phyloP scores from a whole-genome alignment of 1,284 basidiomycete species.

The Cryptococcus floricola region DNA sequence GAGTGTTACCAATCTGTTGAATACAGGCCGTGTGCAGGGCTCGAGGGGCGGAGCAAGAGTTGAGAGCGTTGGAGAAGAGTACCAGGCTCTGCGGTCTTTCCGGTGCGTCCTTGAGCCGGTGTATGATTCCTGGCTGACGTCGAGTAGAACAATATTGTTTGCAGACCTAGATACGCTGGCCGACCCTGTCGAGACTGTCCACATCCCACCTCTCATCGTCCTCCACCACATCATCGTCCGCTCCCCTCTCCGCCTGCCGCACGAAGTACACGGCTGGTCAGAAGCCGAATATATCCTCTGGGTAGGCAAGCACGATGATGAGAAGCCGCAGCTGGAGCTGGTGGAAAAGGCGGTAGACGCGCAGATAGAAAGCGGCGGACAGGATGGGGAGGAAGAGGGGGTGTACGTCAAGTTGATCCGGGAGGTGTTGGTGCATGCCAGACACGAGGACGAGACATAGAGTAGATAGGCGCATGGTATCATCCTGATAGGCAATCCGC shows the following conservation, averaged over 20 bases:
- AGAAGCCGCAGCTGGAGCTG: conserved; percentile 34
- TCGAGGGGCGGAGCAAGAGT: conserved; percentile 61
- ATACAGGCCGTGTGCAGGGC: conserved; percentile 52
- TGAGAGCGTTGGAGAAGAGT: conserved; percentile 72
- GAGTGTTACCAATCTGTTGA: conserved; percentile 71
- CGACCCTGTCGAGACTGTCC: conserved; percentile 60
- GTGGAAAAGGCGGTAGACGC: conserved; percentile 42
- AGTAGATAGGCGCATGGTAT: no score
- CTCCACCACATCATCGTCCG: conserved; percentile 89
- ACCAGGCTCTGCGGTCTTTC: conserved; percentile 72
- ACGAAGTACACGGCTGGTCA: conserved; percentile 82
- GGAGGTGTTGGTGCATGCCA: conserved; percentile 38
- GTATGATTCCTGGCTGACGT: not conserved
- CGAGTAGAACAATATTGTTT: conserved; percentile 72
- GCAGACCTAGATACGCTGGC: conserved; percentile 68
- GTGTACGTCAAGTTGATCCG: conserved; percentile 27
- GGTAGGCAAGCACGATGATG: conserved; percentile 41
- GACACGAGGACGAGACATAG: conserved; percentile 15
- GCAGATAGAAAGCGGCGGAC: conserved; percentile 19
- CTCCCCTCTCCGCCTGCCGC: conserved; percentile 76
- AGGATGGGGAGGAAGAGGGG: conserved; percentile 12
- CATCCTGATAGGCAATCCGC: no score
- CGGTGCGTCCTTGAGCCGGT: conserved; percentile 55
- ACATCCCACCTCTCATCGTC: conserved; percentile 75
- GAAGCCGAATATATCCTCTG: conserved; percentile 70